Base-by-base conservation (phyloP, 1,284 basidiomycete genomes). In the Ustilago trichophora region DNA sequence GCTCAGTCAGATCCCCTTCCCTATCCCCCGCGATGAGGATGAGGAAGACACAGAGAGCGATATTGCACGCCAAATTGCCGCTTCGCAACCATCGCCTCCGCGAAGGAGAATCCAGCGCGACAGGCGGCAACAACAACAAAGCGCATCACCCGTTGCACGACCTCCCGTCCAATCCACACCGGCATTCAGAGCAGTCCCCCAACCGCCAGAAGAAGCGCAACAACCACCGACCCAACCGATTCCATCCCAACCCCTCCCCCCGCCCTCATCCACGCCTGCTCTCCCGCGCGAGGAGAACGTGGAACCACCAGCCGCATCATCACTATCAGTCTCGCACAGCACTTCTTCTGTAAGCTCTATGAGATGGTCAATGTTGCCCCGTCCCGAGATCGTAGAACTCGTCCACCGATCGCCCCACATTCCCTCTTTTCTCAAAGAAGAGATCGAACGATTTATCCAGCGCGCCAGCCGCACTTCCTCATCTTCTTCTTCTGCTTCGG, bases 401-500 rank as follows among this genome's bases (percentile, higher is more conserved):
- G 42, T 70, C 19, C 67, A 70, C 4, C 45, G 44, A 12, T 65
- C 62, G 0, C 12, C 49, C 0, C 50, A 70, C 50, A 55, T 70
- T 26, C 67, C 67, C 1, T 37, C 24, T 1, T 55, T 62, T 22
- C 62, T 70, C 12, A 65, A 66, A 21, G 49, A 60, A 37, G 62
- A 70, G 31, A 49, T 70, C 36, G 62, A 70, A 35, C 48, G 57
- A 6, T 70, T 57, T 27, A 15, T 70, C 31, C n/a, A 51, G 2
- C 56, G 50, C 12, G 25, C 57, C n/a, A 21, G 41, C 3, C 52
- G 67, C 7, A 26, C 62, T 4, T 56, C 54, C 1, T 49, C 50
- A 0, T 6, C 36, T 6, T 13, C 51, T n/a, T n/a, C n/a, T n/a
- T n/a, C n/a, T n/a, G n/a, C n/a, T n/a, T n/a, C n/a, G n/a, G n/a